Evolutionary conservation across 148 eudicot genomes (phyloP), one percentile per base, ranked within the genome.

Genomic region (Pharnaceum exiguum): DNA sequence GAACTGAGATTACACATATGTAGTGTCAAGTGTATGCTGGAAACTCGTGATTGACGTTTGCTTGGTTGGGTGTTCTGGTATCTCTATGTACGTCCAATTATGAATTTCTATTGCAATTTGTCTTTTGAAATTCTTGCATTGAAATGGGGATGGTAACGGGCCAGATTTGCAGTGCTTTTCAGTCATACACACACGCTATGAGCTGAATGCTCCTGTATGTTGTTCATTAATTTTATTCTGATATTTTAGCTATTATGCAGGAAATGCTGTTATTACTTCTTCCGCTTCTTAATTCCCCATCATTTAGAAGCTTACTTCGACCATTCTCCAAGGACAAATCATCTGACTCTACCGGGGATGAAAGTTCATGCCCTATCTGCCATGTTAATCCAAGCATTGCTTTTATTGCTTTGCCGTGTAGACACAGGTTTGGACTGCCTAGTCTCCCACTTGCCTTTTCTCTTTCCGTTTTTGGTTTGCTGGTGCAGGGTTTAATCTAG

Each of bases 181-280:
- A 35, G 7, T 35, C 8, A 35, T 35, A 35, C 38, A 35, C 8
- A 35, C 24, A 5, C 44, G 23, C 21, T 49, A 10, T 55, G 46
- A 26, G 36, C 30, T 47, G 18, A 39, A 11, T 46, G 18, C 31
- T 42, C 52, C 23, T 11, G 5, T 50, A 25, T 25, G 24, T 5
- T 15, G 23, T 28, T 4, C 8, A 16, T 18, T 22, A 30, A 8
- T 19, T 3, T 6, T 22, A 4, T 22, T 26, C 21, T 51, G 23
- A 40, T 35, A 10, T 65, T 26, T 23, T 54, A 16, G 17, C 46
- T 47, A 16, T 46, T 60, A 42, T 72, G 81, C 94, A 91, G 98
- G 98, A 93, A 77, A 83, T 88, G 98, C 72, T 93, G 67, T 52
- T 88, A 69, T 70, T 93, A 76, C 96, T 93, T 57, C 90, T 93